phyloP scores from a whole-genome alignment of 306 rosid genomes.

The Morella rubra region DNA sequence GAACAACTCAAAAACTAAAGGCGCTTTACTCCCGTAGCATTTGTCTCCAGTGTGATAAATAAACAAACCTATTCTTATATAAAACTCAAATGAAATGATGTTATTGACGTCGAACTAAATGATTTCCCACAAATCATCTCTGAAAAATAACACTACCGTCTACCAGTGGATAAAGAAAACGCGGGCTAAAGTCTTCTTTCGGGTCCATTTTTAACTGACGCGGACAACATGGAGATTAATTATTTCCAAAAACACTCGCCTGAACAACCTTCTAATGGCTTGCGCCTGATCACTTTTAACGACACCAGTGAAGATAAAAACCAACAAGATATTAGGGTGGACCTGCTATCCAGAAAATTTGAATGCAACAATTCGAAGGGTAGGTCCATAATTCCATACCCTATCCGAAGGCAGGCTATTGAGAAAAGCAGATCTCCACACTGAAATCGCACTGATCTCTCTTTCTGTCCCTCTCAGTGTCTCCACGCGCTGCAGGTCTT shows the following conservation, averaged over 20 bases:
- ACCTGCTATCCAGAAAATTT: background rate
- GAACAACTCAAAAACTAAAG: too few relatives aligned
- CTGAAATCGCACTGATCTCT: background rate
- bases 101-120: too few relatives aligned
- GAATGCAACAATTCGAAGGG: conserved; percentile 8
- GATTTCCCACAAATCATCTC: too few relatives aligned
- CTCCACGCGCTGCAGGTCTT: background rate
- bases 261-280: background rate
- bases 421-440: conserved; percentile 10
- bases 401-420: background rate
- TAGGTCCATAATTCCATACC: background rate
- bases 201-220: background rate
- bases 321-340: background rate
- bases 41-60: too few relatives aligned
- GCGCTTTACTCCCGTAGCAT: too few relatives aligned
- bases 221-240: background rate
- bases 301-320: background rate
- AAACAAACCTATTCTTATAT: too few relatives aligned
- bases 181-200: background rate
- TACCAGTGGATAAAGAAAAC: too few relatives aligned
- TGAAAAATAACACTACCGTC: too few relatives aligned
- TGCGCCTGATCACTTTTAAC: background rate
- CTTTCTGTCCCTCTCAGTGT: background rate
- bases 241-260: background rate
- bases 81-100: too few relatives aligned